Evolutionary conservation across 1,284 basidiomycete species (phyloP), one percentile per base, ranked within the genome.

Genomic region (Cutaneotrichosporon mucoides): DNA sequence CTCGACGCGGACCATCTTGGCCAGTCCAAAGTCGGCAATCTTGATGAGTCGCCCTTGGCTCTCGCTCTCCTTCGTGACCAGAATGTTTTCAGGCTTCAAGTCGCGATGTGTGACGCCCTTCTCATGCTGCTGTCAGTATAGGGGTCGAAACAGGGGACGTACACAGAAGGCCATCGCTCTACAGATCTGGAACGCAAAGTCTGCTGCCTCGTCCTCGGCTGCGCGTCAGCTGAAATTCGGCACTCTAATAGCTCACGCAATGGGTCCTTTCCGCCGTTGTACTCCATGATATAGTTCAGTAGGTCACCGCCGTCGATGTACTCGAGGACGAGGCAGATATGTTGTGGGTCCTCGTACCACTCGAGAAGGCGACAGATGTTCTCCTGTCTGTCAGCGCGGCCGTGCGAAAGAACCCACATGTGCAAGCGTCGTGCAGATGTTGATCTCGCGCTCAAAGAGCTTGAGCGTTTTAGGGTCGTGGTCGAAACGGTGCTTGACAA

Each of bases 21-120:
- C 92, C 11, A 96, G 83, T 5, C 93, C 93, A 73, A 95, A 96
- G 75, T 95, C 93, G 2, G 92, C 92, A 34, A 96, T 86, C 56
- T 77, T 78, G 55, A 75, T 64, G 11, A 60, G 69, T 2, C 66
- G 65, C 1, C 66, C 65, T 4, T 57, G 51, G 34, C 68, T 67
- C 8, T 60, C 51, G 6, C 68, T 68, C 42, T 66, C 68, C 42
- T 65, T 67, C 2, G 72, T 74, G 3, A 79, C 60, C 7, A 79
- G 71, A 24, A 78, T 76, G 54, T 79, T 79, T 74, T 79, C 93
- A 0, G 92, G 92, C 76, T 96, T 99, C 48, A 97, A 80, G 77
- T 96, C 92, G 40, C 93, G 88, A 77, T 96, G 92, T 0, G 90
- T 85, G 49, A 97, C 70, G 10, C 72, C 74, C 52, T 65, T 67